These are phyloP conservation scores for Colletotrichum incanum DNA, from an alignment of 2,329 filamentous ascomycete genomes.

Conservation along the genomic window DNA sequence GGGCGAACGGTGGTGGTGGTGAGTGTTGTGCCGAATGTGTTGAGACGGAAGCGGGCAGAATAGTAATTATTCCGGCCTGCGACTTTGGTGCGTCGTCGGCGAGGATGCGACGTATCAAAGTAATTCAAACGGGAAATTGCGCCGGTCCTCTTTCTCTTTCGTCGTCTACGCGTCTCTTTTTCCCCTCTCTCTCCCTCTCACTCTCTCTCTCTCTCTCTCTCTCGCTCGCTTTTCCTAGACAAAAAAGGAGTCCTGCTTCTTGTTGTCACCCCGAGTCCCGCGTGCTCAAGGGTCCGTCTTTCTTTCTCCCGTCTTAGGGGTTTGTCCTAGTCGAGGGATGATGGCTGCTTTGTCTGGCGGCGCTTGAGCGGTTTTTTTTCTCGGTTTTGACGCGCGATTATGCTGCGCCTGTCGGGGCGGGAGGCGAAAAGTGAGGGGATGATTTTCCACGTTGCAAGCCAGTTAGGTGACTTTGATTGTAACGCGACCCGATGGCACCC, in stretches of 20 bases:
- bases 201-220: not conserved
- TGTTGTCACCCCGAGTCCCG: conserved; percentile 1
- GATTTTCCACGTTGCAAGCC: conserved; percentile 22
- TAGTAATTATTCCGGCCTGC: conserved; percentile 5
- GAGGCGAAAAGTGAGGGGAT: conserved; percentile 40
- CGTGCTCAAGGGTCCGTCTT: conserved; percentile 11
- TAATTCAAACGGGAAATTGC: conserved; percentile 2
- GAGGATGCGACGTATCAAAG: conserved; percentile 12
- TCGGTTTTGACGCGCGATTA: conserved; percentile 62
- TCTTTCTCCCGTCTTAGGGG: conserved; percentile 25
- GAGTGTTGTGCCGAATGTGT: not conserved
- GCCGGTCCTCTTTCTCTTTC: not conserved
- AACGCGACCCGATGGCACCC: conserved; percentile 25
- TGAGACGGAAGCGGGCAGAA: conserved; percentile 9
- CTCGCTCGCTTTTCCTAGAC: not conserved
- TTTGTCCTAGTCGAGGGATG: conserved; percentile 41
- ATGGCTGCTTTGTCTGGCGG: conserved; percentile 46
- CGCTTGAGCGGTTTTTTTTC: conserved; percentile 53
- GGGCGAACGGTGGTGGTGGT: not conserved
- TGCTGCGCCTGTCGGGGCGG: conserved; percentile 57
- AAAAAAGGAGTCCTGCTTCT: not conserved
- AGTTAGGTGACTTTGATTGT: conserved; percentile 14
- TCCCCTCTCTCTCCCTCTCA: not conserved
- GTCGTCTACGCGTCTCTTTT: conserved; percentile 2
- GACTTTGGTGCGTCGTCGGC: conserved; percentile 6